Evolutionary conservation across 768 basidiomycete genomes (phyloP), one percentile per base, ranked within the genome.

Genomic region (Tylopilus subfusipes): DNA sequence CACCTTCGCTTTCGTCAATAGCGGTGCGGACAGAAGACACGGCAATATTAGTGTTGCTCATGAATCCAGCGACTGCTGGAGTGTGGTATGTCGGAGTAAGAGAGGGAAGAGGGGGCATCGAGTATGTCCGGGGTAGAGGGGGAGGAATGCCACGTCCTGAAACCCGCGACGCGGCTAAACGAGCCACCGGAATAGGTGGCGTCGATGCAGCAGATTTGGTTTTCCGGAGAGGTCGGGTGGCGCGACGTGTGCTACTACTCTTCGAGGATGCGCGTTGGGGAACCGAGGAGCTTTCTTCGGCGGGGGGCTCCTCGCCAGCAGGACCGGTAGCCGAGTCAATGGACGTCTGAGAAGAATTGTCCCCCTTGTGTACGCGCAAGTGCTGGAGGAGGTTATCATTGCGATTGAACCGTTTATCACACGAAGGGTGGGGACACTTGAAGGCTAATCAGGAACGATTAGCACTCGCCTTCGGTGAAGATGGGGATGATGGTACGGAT

Each of bases 371-470:
- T 18, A 89, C 84, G 62, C 85, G 83, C 67, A 86, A 72, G 62
- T 91, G 89, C 69, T 91, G 89, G 44, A 86, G 76, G 31, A 91
- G 79, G 68, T 91, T 91, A 65, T 91, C 89, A 59, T 86, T 85
- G 56, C 89, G 78, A 55, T 87, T 88, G 67, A 91, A 92, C 60
- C 75, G 76, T 66, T 88, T 88, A 66, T 80, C 81, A 71, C 89
- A 92, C 29, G 74, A 66, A 4, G 82, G 76, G 63, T 80, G 79
- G 25, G 84, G 79, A 70, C 89, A 92, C 62, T 83, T 78, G 73
- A 85, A 88, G 10, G 89, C 89, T 91, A 55, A 67, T 69, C 65
- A 58, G 61, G 50, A 40, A 66, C 54, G 54, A 65, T 67, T 46
- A 67, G 56, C 39, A 50, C 54, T 58, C 54, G 56, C 24, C n/a